Conservation (phyloP, 139 green algal genomes). For the Ettlia oleoabundans region DNA sequence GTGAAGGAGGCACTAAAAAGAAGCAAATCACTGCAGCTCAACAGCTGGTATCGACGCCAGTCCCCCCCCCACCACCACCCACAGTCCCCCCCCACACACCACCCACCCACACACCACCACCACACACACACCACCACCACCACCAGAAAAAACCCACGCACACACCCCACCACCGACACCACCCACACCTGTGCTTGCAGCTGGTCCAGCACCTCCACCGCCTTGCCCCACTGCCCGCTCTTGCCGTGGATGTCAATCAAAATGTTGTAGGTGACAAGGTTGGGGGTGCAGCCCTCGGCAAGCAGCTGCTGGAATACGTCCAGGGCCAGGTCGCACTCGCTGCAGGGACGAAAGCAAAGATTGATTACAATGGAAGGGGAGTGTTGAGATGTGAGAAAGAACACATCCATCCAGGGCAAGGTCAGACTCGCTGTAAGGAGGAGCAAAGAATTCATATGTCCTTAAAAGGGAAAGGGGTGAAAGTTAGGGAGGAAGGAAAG, state of each 20-base stretch:
- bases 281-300: conserved; percentile 43
- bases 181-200: conserved; percentile 79
- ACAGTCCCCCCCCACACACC: too few species aligned
- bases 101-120: too few species aligned
- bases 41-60: too few species aligned
- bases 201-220: conserved; percentile 49
- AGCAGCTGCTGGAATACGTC: conserved; percentile 63
- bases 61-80: too few species aligned
- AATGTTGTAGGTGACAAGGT: conserved; percentile 80
- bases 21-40: too few species aligned
- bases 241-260: conserved; percentile 83
- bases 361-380: not conserved
- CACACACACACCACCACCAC: too few species aligned
- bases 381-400: not conserved
- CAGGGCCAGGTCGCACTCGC: conserved; percentile 66
- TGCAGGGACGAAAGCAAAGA: not conserved
- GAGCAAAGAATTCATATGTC: too few species aligned
- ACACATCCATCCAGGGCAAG: too few species aligned
- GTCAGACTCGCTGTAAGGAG: too few species aligned
- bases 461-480: too few species aligned
- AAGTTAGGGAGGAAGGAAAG: too few species aligned
- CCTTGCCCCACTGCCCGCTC: conserved; percentile 72
- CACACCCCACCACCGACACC: not conserved
- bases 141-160: not conserved
- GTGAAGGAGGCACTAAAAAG: too few species aligned